A percentile compares a stretch with the other conserved stretches of the same genome.
These are phyloP conservation scores for Penicillium sp. DNA, from an alignment of 2,329 filamentous ascomycete genomes.

Conservation along the genomic window DNA sequence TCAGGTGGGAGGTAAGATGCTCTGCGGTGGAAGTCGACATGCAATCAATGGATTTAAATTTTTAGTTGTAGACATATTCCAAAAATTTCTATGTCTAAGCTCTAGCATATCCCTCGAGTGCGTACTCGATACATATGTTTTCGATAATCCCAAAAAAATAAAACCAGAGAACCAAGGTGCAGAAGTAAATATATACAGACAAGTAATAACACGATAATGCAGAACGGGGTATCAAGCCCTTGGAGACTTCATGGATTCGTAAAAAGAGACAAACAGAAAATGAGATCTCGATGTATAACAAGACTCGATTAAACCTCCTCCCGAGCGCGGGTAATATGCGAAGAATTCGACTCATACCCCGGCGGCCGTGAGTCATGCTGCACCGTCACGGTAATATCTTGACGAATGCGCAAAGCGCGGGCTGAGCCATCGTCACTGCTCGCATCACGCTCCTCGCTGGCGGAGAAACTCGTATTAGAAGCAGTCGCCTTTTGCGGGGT, in stretches of 20 bases:
- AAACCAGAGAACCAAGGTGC: neutral
- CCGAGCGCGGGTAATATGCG: conserved; percentile 9
- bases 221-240: conserved; percentile 18
- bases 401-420: conserved; percentile 38
- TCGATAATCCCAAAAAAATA: neutral
- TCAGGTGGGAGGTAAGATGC: neutral
- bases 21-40: neutral
- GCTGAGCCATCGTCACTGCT: conserved; percentile 39
- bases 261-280: neutral
- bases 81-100: neutral
- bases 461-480: conserved; percentile 28
- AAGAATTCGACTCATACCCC: conserved; percentile 11
- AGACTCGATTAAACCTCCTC: conserved; percentile 14
- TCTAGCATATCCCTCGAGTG: neutral
- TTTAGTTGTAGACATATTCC: neutral
- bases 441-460: conserved; percentile 29
- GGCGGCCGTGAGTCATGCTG: conserved; percentile 17
- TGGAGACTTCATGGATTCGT: conserved; percentile 15
- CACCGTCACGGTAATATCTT: conserved; percentile 41
- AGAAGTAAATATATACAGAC: conserved; percentile 16
- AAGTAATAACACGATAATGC: neutral
- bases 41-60: neutral
- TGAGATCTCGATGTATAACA: neutral
- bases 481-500: conserved; percentile 28
- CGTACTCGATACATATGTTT: neutral